These are phyloP conservation scores for Ceratobasidium sp. DNA, from an alignment of 1,284 basidiomycete species.

Conservation along the genomic window DNA sequence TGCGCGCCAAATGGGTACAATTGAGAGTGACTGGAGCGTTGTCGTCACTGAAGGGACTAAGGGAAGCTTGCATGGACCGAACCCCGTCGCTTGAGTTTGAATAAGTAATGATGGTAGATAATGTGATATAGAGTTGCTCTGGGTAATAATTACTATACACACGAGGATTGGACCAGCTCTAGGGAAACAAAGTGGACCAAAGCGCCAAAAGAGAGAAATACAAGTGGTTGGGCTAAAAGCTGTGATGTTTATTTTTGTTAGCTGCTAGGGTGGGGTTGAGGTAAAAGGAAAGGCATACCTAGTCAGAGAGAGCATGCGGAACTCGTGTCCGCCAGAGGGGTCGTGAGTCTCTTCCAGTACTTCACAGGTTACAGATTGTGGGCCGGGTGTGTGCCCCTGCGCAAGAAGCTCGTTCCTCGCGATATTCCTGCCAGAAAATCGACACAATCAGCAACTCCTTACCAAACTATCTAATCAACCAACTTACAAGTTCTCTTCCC, in stretches of 20 bases:
- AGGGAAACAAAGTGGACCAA: background rate
- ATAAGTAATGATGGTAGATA: background rate
- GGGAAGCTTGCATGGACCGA: constrained; percentile 14
- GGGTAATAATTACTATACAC: constrained; percentile 9
- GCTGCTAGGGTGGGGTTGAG: background rate
- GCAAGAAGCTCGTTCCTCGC: background rate
- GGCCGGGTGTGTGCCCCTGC: background rate
- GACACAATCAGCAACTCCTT: background rate
- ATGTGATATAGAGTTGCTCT: constrained; percentile 12
- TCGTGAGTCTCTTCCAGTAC: constrained; percentile 1
- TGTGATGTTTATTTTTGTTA: background rate
- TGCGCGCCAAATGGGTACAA: constrained; percentile 64
- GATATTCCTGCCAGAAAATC: background rate
- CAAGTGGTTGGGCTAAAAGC: background rate
- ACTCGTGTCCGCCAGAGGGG: constrained; percentile 22
- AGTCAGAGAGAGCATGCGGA: background rate
- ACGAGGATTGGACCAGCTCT: background rate
- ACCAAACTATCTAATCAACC: background rate
- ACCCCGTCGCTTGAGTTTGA: constrained; percentile 15
- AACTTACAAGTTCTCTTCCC: constrained; percentile 53
- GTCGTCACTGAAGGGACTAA: constrained; percentile 43
- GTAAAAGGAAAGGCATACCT: background rate
- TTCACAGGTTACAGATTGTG: constrained; percentile 5
- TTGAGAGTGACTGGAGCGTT: constrained; percentile 61
- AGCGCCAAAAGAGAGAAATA: background rate